phyloP scores from a whole-genome alignment of 164 flowering plant species.

The Akebia trifoliata region DNA sequence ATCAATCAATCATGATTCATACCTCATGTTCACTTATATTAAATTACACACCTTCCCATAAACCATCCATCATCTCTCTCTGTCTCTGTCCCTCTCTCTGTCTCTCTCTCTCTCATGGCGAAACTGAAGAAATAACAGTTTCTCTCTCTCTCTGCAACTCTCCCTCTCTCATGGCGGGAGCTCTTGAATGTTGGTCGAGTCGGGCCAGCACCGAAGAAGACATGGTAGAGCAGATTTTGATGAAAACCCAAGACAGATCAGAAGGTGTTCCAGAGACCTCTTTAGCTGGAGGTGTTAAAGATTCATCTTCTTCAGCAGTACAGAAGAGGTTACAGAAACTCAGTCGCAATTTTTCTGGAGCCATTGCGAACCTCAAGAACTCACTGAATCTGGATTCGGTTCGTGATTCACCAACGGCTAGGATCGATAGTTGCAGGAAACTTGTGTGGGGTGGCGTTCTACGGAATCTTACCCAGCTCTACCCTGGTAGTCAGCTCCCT shows the following conservation, averaged over 20 bases:
- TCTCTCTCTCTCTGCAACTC: background rate
- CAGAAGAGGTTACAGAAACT: conserved; percentile 71
- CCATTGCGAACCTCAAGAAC: conserved; percentile 70
- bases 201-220: conserved; percentile 81
- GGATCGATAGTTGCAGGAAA: conserved; percentile 45
- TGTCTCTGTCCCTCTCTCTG: conserved; percentile 6
- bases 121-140: background rate
- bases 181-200: conserved; percentile 93
- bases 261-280: conserved; percentile 32
- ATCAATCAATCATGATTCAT: background rate
- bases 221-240: conserved; percentile 79
- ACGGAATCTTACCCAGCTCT: conserved; percentile 71
- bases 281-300: conserved; percentile 18
- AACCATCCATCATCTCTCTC: background rate
- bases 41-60: background rate
- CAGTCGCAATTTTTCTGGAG: conserved; percentile 71
- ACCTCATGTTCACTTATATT: background rate
- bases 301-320: conserved; percentile 36
- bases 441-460: conserved; percentile 77
- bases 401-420: conserved; percentile 31
- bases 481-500: conserved; percentile 95
- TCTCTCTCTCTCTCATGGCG: background rate
- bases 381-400: conserved; percentile 62
- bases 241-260: conserved; percentile 72
- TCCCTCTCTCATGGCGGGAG: conserved; percentile 64